Evolutionary conservation across 768 basidiomycete species (phyloP), one percentile per base, ranked within the genome.

Genomic region (Tylopilus subfusipes): DNA sequence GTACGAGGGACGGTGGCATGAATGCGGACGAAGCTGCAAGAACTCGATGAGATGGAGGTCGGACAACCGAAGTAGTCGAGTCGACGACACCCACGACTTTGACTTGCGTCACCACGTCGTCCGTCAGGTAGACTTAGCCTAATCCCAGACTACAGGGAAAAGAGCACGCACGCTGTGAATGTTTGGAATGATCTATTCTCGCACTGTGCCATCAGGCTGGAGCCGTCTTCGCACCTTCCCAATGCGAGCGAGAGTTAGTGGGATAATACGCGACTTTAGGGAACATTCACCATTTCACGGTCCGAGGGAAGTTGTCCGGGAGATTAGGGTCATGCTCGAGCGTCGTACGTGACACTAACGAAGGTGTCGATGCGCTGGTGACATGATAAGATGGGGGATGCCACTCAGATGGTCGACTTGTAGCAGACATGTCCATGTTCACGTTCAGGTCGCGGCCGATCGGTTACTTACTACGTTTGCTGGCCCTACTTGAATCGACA

Each of bases 141-240:
- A 18, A 49, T 36, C 30, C 2, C 8, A 22, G 27, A 27, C 21
- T 12, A 10, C 13, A 14, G 6, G 18, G 36, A 10, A 19, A 24
- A 19, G 40, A 24, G 21, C 6, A 30, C 65, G 52, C 50, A 86
- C 86, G 75, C 56, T 29, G 75, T 55, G 42, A 82, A 80, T 22
- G 82, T 61, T 39, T 85, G 82, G 40, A 91, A 78, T 0, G 78
- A 75, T 22, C 85, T 72, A 59, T 90, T 82, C 68, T 96, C 92
- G 59, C 83, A 85, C 34, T 86, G 82, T 0, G 81, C 75, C 12
- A 96, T 76, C 1, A 85, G 70, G 14, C 75, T 76, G 3, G 85
- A 82, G 0, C 90, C 91, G 61, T 94, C 91, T 13, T 82, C 78
- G 59, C 81, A 88, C 85, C 91, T 94, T 55, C 40, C 19, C 22